Evolutionary conservation across 2,329 filamentous ascomycete genomes (phyloP).

Genomic region (Dactylellina haptotyla): DNA sequence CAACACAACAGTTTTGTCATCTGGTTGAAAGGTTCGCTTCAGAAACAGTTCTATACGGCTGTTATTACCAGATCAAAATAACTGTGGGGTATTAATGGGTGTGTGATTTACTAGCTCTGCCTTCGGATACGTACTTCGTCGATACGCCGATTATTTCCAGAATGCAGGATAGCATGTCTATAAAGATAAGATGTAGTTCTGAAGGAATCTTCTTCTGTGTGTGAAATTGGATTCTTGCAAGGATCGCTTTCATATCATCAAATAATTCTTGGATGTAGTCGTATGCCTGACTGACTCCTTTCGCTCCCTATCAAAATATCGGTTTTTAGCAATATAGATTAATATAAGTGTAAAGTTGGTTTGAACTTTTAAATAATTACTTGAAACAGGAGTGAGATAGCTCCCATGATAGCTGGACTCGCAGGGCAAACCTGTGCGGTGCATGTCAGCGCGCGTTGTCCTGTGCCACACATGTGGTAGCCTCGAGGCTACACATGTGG

Average conservation of each 20-base stretch:
- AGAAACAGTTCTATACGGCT: background rate
- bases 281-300: slow-evolving; percentile 26
- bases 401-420: slow-evolving; percentile 16
- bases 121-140: slow-evolving; percentile 18
- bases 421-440: slow-evolving; percentile 2
- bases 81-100: no score
- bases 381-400: background rate
- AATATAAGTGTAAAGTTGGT: no score
- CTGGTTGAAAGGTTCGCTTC: background rate
- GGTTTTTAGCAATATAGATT: no score
- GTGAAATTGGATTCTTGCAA: slow-evolving; percentile 16
- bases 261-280: slow-evolving; percentile 31
- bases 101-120: background rate
- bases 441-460: no score
- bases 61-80: no score
- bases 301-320: slow-evolving; percentile 12
- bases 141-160: slow-evolving; percentile 30
- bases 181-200: background rate
- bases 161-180: slow-evolving; percentile 16
- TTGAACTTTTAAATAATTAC: no score
- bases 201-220: background rate
- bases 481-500: background rate
- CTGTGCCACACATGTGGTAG: no score
- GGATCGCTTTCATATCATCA: slow-evolving; percentile 13
- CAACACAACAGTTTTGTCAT: background rate